Base-by-base conservation (phyloP, 2,329 filamentous ascomycete species). In the Parastagonospora nodorum region DNA sequence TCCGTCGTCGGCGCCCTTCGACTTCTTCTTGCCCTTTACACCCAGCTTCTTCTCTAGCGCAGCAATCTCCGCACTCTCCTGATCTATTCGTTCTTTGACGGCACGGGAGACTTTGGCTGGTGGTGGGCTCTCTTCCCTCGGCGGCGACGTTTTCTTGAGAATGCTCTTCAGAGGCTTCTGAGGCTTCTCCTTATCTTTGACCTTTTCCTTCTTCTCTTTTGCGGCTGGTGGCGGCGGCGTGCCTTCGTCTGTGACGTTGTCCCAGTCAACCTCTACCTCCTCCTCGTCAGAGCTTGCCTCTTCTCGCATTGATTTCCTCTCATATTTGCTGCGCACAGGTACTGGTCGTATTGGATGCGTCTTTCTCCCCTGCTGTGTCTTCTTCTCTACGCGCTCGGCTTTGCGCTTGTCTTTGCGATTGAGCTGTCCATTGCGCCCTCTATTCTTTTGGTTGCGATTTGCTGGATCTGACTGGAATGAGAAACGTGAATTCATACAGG, bases 61-160 rank as follows among this genome's bases (percentile, higher is more conserved):
- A 15, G 88, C 87, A 61, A 99, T 97, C 62, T 96, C 91, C 2
- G 86, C 89, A 66, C 97, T 92, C 51, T 99, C 93, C 54, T 90
- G 80, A 0, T 84, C 86, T 4, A 97, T 77, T 60, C 55, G 64
- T 15, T 87, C 82, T 66, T 81, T 84, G n/a, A 85, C 77, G 16
- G 64, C 68, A 43, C 69, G 67, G 7, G 74, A 72, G 8, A 76
- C 35, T 38, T 61, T 64, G 6, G 65, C 58, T 19, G 63, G 61
- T 7, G 59, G 50, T 8, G 58, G 56, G 2, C n/a, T 24, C 15
- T 50, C 42, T 42, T 60, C 33, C 15, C 39, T 11, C 1, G 40
- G 16, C 3, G 42, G 43, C 8, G 50, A 32, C 19, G 57, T 61
- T 37, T 59, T 60, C 47, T 72, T 72, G 33, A 66, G 46, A 27